Conservation (phyloP, 257 asterid species). For the Nicotiana attenuata region DNA sequence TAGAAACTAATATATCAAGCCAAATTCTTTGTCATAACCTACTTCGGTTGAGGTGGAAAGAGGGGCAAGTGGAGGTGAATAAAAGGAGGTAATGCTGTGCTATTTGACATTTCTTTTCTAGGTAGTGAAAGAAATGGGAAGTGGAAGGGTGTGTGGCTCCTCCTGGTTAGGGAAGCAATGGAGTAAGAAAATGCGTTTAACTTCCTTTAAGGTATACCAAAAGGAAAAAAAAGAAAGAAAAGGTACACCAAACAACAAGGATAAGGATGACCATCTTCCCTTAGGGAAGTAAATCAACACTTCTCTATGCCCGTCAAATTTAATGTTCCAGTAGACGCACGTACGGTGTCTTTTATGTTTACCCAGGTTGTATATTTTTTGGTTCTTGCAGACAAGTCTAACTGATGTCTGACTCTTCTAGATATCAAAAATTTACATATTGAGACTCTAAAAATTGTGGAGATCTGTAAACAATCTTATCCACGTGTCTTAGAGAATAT, state of each 20-base stretch:
- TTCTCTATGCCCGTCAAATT: background rate
- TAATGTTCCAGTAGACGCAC: background rate
- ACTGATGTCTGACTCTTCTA: background rate
- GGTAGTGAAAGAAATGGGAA: background rate
- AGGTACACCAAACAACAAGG: background rate
- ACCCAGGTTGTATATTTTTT: background rate
- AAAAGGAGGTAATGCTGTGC: background rate
- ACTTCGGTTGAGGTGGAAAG: background rate
- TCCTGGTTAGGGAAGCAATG: background rate
- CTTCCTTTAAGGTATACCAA: background rate
- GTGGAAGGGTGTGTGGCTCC: background rate
- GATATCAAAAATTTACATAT: background rate
- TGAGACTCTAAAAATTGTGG: background rate
- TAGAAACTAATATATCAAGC: background rate
- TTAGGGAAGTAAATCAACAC: background rate
- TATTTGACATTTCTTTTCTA: background rate
- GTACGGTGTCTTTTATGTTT: background rate
- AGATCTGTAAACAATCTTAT: background rate
- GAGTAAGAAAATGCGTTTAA: background rate
- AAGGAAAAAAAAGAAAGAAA: too few relatives aligned
- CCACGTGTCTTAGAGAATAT: background rate
- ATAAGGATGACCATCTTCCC: background rate
- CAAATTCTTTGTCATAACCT: background rate
- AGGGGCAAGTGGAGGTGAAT: background rate
- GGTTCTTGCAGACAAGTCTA: background rate